Evolutionary conservation across 306 rosid genomes (phyloP).

Genomic region (Quercus robur): DNA sequence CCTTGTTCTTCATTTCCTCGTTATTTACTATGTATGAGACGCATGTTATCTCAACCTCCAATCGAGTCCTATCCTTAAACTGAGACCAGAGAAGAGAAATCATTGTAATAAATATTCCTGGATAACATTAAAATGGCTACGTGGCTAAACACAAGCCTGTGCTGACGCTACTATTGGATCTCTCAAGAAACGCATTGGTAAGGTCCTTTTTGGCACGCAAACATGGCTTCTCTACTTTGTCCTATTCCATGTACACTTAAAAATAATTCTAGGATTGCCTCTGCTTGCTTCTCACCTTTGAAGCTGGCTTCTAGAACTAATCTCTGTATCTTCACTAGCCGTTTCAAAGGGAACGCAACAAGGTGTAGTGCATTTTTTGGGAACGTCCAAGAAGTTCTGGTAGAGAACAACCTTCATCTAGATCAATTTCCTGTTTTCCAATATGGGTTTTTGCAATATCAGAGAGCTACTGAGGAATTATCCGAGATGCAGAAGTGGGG

Average conservation of each 20-base stretch:
- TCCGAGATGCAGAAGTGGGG: constrained; percentile 71
- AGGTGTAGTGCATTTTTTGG: constrained; percentile 57
- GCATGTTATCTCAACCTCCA: too few relatives aligned
- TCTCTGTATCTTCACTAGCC: constrained; percentile 39
- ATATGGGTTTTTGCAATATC: constrained; percentile 50
- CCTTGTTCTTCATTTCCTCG: too few relatives aligned
- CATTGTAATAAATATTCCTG: background rate
- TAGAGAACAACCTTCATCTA: constrained; percentile 35
- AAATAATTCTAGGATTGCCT: constrained; percentile 25
- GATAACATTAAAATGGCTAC: constrained; percentile 42
- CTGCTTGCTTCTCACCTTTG: constrained; percentile 26
- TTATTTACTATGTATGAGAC: too few relatives aligned
- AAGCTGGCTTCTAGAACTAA: constrained; percentile 28
- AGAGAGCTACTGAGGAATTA: constrained; percentile 42
- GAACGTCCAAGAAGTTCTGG: constrained; percentile 33
- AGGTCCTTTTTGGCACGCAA: background rate
- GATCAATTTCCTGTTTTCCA: constrained; percentile 56
- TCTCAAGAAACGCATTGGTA: background rate
- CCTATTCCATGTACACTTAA: constrained; percentile 48
- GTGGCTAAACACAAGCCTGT: constrained; percentile 40
- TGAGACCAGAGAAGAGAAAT: constrained; percentile 20
- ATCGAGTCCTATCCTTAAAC: background rate
- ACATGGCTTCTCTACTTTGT: constrained; percentile 64
- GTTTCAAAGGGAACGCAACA: constrained; percentile 20
- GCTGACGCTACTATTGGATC: constrained; percentile 22